Evolutionary conservation across 129 eudicot species (phyloP).

Genomic region (Saposhnikovia divaricata): DNA sequence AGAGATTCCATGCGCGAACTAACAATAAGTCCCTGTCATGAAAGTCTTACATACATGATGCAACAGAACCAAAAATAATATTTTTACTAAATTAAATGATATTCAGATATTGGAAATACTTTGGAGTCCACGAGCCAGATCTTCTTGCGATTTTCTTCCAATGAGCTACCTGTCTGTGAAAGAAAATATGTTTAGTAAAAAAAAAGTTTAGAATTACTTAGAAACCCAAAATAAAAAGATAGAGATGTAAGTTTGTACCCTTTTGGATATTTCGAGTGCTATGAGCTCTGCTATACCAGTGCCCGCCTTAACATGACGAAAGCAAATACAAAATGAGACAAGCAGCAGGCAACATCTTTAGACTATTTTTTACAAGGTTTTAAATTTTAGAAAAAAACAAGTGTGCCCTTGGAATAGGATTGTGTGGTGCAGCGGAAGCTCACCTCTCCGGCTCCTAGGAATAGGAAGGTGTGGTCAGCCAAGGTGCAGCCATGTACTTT

Average conservation of each 20-base stretch:
- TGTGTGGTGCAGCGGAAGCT: background rate
- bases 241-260: conserved; percentile 31
- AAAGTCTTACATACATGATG: background rate
- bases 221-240: background rate
- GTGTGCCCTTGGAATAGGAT: no score
- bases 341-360: background rate
- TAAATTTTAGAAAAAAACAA: background rate
- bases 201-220: background rate
- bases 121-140: conserved; percentile 98
- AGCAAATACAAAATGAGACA: conserved; percentile 5
- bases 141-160: conserved; percentile 74
- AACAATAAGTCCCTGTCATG: conserved; percentile 63
- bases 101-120: conserved; percentile 28
- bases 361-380: background rate
- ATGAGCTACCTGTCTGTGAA: conserved; percentile 33
- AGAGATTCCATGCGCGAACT: conserved; percentile 73
- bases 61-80: background rate
- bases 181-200: background rate
- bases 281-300: conserved; percentile 98
- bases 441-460: conserved; percentile 27
- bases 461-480: conserved; percentile 21
- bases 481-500: conserved; percentile 16
- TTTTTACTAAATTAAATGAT: background rate
- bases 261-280: conserved; percentile 78
- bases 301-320: conserved; percentile 66